phyloP scores from a whole-genome alignment of 306 rosid species.

The Cicer judaicum region DNA sequence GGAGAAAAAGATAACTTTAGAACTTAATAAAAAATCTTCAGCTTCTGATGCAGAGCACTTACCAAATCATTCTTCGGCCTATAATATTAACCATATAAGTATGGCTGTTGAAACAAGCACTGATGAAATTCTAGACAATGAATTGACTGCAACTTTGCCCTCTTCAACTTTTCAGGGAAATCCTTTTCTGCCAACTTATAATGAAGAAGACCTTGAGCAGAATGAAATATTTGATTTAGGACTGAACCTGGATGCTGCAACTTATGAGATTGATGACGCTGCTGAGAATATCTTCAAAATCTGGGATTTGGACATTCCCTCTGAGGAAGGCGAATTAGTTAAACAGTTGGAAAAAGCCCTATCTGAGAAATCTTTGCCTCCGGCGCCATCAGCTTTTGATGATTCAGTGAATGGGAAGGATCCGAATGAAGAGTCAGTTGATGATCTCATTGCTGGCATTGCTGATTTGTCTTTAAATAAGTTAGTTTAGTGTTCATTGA shows the following conservation, averaged over 20 bases:
- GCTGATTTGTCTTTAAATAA: slow-evolving; percentile 59
- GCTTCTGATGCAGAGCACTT: slow-evolving; percentile 30
- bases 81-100: slow-evolving; percentile 27
- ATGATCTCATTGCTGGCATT: slow-evolving; percentile 53
- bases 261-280: slow-evolving; percentile 47
- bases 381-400: slow-evolving; percentile 44
- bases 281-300: slow-evolving; percentile 65
- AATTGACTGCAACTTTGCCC: slow-evolving; percentile 34
- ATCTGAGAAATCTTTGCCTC: slow-evolving; percentile 45
- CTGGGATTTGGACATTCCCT: slow-evolving; percentile 69
- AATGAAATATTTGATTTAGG: slow-evolving; percentile 40
- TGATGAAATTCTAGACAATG: slow-evolving; percentile 35
- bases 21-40: slow-evolving; percentile 38
- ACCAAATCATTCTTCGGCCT: slow-evolving; percentile 34
- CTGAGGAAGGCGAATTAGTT: slow-evolving; percentile 69
- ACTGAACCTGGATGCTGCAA: slow-evolving; percentile 34
- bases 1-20: slow-evolving; percentile 23
- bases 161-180: slow-evolving; percentile 53
- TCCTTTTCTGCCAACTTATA: slow-evolving; percentile 80
- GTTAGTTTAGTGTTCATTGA: not conserved
- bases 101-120: slow-evolving; percentile 41
- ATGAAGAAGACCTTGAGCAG: slow-evolving; percentile 50
- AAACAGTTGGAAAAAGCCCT: slow-evolving; percentile 61
- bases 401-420: slow-evolving; percentile 46
- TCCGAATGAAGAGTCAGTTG: slow-evolving; percentile 48